Evolutionary conservation across 371 early-diverging fungal genomes (phyloP).

Genomic region (Mycotypha africana): DNA sequence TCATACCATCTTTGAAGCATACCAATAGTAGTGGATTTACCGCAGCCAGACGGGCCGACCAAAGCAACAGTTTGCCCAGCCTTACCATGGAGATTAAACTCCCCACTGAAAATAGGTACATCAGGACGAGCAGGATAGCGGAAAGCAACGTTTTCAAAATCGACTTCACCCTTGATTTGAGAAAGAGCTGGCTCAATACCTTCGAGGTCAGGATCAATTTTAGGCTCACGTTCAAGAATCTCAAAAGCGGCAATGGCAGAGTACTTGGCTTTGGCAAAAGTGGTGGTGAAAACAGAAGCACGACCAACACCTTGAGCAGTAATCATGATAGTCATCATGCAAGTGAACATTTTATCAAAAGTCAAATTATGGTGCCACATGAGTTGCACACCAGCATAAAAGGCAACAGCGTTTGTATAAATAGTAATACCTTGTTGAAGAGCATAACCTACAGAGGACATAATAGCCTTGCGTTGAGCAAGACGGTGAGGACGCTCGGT

Average conservation of each 20-base stretch:
- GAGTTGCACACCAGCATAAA: constrained; percentile 53
- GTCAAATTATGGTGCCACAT: constrained; percentile 27
- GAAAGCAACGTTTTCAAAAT: constrained; percentile 63
- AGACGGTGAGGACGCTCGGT: constrained; percentile 61
- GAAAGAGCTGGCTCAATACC: constrained; percentile 42
- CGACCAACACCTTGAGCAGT: constrained; percentile 67
- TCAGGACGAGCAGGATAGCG: constrained; percentile 82
- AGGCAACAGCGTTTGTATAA: constrained; percentile 58
- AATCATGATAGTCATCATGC: constrained; percentile 75
- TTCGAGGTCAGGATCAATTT: constrained; percentile 65
- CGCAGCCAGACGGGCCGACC: constrained; percentile 85
- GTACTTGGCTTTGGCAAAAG: constrained; percentile 72
- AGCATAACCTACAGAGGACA: constrained; percentile 61
- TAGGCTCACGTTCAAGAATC: constrained; percentile 66
- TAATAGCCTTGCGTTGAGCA: constrained; percentile 51
- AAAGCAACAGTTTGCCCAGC: constrained; percentile 82
- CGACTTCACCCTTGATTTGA: constrained; percentile 47
- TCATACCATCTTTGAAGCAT: constrained; percentile 89
- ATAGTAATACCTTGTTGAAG: constrained; percentile 63
- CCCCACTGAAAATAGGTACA: constrained; percentile 69
- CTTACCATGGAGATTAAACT: constrained; percentile 63
- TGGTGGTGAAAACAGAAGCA: constrained; percentile 49
- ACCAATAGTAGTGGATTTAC: constrained; percentile 81
- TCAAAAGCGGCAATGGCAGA: constrained; percentile 76
- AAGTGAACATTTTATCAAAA: constrained; percentile 48